Conservation (phyloP, 176 grass and related monocot species). For the Tillandsia fasciculata region DNA sequence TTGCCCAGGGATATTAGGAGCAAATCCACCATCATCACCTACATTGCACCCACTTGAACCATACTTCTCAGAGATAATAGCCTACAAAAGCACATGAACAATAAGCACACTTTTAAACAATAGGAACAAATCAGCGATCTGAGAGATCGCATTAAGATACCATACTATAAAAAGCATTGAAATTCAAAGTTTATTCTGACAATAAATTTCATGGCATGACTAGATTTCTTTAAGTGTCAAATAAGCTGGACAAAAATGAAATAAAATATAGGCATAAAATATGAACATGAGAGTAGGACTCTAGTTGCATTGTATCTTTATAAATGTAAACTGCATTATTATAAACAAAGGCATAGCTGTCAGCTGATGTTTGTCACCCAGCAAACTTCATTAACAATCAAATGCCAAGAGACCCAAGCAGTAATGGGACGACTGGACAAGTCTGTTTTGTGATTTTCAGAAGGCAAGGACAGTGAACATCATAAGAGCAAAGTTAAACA, state of each 20-base stretch:
- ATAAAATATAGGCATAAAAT: background rate
- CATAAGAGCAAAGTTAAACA: too few relatives aligned
- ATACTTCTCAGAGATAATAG: slow-evolving; percentile 63
- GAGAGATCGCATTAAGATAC: background rate
- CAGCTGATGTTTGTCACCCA: too few relatives aligned
- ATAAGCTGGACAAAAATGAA: background rate
- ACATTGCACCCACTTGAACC: slow-evolving; percentile 64
- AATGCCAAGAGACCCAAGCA: too few relatives aligned
- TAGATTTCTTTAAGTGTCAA: background rate
- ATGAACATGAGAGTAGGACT: too few relatives aligned
- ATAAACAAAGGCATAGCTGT: too few relatives aligned
- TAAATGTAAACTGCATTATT: too few relatives aligned
- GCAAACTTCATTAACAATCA: too few relatives aligned
- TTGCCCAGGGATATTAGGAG: slow-evolving; percentile 93
- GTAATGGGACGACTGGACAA: too few relatives aligned
- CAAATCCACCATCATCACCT: slow-evolving; percentile 83
- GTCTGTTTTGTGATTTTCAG: too few relatives aligned
- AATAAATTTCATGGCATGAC: background rate
- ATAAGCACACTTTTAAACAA: background rate
- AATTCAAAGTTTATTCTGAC: background rate
- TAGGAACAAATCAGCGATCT: background rate
- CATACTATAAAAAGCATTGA: slow-evolving; percentile 2
- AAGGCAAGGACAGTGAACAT: too few relatives aligned
- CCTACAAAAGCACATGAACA: slow-evolving; percentile 33
- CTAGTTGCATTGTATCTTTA: background rate